A percentile compares a stretch with the other conserved stretches of the same genome.
Conservation (phyloP, 257 asterid species). For the Fraxinus anomala region DNA sequence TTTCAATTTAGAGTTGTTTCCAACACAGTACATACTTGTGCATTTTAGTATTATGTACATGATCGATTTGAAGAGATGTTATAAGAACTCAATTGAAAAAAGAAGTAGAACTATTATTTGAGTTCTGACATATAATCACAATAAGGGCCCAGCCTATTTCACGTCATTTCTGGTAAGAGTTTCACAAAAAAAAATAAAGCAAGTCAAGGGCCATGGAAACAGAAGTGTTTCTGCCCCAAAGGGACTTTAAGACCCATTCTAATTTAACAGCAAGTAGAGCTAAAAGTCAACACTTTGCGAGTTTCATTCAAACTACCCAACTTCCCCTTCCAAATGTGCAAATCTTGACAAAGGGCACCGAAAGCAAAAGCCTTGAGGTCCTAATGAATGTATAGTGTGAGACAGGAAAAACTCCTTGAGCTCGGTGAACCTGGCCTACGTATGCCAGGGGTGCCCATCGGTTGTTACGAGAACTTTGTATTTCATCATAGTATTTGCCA, state of each 20-base stretch:
- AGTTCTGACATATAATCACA: conserved; percentile 4
- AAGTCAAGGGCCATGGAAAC: not conserved
- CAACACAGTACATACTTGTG: not conserved
- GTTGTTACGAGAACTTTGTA: not conserved
- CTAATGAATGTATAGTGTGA: not conserved
- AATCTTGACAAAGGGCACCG: not conserved
- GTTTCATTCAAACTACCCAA: conserved; percentile 11
- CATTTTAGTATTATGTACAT: no score
- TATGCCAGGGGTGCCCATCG: no score
- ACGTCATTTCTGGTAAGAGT: not conserved
- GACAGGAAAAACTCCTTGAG: not conserved
- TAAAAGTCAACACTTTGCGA: conserved; percentile 1
- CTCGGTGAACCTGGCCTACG: not conserved
- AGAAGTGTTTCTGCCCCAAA: conserved; percentile 5
- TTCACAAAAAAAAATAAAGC: not conserved
- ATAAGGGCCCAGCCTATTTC: not conserved
- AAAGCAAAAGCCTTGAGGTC: not conserved
- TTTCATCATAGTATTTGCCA: conserved; percentile 2
- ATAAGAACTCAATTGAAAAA: no score
- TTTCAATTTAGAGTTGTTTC: not conserved
- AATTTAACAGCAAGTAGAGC: not conserved
- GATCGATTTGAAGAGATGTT: no score
- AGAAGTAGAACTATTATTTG: no score
- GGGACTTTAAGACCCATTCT: conserved; percentile 18
- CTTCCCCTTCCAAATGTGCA: not conserved